Conservation (phyloP, 768 basidiomycete species). For the Roridomyces roridus region DNA sequence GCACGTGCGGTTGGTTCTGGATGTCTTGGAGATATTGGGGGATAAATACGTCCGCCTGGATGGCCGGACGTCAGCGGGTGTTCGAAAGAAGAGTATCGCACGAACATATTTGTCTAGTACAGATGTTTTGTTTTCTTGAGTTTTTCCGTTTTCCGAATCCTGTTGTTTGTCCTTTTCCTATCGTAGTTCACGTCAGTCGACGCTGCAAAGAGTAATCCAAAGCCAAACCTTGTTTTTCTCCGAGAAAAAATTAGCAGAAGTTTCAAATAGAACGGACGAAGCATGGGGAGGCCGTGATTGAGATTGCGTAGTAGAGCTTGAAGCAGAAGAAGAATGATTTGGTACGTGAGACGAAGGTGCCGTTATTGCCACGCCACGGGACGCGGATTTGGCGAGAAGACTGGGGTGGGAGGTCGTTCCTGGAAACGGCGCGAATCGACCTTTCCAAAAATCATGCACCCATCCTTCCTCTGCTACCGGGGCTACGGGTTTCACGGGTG, state of each 20-base stretch:
- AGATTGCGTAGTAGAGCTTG: too few species aligned
- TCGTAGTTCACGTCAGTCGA: neutral
- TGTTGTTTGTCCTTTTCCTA: conserved; percentile 10
- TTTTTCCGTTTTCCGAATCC: neutral
- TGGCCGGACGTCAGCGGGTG: neutral
- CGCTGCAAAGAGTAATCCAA: neutral
- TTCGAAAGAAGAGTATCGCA: neutral
- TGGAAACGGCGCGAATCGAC: conserved; percentile 49
- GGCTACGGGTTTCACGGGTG: neutral
- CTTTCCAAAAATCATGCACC: conserved; percentile 48
- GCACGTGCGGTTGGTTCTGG: conserved; percentile 49
- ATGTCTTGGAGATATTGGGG: conserved; percentile 57
- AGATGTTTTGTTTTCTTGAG: conserved; percentile 19
- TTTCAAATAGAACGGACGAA: conserved; percentile 13
- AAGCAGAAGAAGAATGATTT: neutral
- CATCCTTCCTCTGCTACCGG: conserved; percentile 9
- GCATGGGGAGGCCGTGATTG: conserved; percentile 16
- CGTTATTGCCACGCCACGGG: conserved; percentile 24
- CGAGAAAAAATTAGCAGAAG: conserved; percentile 1
- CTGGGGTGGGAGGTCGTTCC: conserved; percentile 43
- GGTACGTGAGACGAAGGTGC: conserved; percentile 14
- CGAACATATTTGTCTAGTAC: conserved; percentile 53
- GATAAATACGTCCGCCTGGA: conserved; percentile 53
- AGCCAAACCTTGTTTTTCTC: conserved; percentile 1
- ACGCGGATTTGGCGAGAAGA: conserved; percentile 31